These are phyloP conservation scores for Fusarium sp. DNA, from an alignment of 2,329 filamentous ascomycete genomes.

Conservation along the genomic window DNA sequence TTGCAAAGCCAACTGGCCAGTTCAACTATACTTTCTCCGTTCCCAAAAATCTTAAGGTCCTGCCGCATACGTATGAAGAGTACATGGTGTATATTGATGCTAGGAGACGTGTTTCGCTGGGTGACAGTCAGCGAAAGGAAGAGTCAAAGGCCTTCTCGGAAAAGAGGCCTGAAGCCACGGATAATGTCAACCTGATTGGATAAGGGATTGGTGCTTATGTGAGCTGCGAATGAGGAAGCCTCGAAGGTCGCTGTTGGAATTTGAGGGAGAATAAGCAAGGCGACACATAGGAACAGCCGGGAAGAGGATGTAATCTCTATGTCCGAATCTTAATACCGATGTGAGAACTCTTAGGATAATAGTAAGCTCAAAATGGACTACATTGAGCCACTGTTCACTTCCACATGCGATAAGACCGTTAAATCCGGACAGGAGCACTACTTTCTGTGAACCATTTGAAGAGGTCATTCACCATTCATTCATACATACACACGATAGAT, in stretches of 20 bases:
- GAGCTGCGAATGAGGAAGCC: background rate
- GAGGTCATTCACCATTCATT: background rate
- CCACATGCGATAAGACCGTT: background rate
- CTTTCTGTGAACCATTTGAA: accelerated
- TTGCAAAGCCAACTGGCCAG: conserved; percentile 43
- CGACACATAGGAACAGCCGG: background rate
- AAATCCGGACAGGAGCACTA: background rate
- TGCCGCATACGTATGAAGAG: conserved; percentile 45
- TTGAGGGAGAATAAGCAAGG: background rate
- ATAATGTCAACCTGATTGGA: conserved; percentile 31
- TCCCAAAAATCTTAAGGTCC: conserved; percentile 40
- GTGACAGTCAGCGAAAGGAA: conserved; percentile 33
- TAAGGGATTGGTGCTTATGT: background rate
- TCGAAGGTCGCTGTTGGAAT: background rate
- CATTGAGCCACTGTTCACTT: background rate
- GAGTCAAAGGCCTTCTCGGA: conserved; percentile 8
- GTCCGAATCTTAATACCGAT: background rate
- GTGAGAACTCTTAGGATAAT: no score
- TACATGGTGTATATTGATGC: conserved; percentile 47
- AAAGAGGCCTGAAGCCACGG: background rate
- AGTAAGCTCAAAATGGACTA: background rate
- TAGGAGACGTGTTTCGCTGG: conserved; percentile 38
- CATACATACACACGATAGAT: background rate
- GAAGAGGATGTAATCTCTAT: background rate
- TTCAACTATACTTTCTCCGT: conserved; percentile 47